Evolutionary conservation across 805 yeast species (phyloP), one percentile per base, ranked within the genome.

Genomic region (Candida germanica): DNA sequence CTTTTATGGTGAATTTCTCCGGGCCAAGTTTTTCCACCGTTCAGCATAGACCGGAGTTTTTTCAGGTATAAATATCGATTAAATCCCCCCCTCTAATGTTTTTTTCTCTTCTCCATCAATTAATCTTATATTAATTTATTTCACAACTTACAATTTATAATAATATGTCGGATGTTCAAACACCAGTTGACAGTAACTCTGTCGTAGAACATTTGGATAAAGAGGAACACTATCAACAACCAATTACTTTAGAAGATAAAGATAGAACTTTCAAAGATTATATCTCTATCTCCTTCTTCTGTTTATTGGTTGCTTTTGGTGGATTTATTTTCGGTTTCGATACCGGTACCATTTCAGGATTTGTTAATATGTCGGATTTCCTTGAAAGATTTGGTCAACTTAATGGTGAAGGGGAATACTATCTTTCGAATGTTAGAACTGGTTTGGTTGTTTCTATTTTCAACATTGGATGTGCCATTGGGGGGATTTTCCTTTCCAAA

Each of bases 251-350:
- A 40, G 64, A 66, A 13, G 51, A 56, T 36, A 64, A 61, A 43
- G 33, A 35, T 13, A 28, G 23, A 16, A 33, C 54, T 13, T 42
- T 49, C 40, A 56, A 54, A 37, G 68, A 61, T 28, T 61, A 64
- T 36, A 17, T 56, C 11, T 45, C 58, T 16, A 58, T 64, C 52
- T 33, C 61, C 59, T 22, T 58, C 15, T 59, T 61, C 44, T 79
- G 86, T 58, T 47, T 68, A 9, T 51, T 75, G 34, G 76, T 81
- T 41, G 83, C 87, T 20, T 82, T 82, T 44, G 87, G 87, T 65
- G 88, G 88, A 29, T 81, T 77, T 53, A 79, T 81, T 25, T 82
- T 80, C 53, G 87, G 87, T 43, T 81, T 80, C 73, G 87, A 81
- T 66, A 81, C 86, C 36, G 87, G 87, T 66, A 80, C 87, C 46